Conservation (phyloP, 306 rosid genomes). For the Albizia julibrissin region DNA sequence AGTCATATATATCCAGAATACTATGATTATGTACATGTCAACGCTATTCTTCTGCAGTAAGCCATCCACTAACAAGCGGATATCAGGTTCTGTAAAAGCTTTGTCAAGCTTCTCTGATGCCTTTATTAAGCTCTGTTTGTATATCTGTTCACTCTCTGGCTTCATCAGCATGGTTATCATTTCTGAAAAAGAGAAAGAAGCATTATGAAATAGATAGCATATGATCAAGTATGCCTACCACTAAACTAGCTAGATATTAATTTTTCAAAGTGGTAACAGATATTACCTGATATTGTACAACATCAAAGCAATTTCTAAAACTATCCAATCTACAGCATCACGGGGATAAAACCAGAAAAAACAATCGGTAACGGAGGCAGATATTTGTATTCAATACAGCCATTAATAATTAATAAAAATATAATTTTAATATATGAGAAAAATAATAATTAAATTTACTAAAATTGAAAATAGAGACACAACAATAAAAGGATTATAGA, state of each 20-base stretch:
- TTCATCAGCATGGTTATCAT: constrained; percentile 54
- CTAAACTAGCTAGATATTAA: background rate
- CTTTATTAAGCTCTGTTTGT: constrained; percentile 46
- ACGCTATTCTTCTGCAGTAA: constrained; percentile 59
- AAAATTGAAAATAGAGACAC: background rate
- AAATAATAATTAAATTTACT: background rate
- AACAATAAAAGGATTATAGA: background rate
- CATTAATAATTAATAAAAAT: too few relatives aligned
- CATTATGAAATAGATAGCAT: background rate
- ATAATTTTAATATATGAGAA: too few relatives aligned
- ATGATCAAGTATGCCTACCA: background rate
- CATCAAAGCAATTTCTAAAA: background rate
- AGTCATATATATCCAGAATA: constrained; percentile 19
- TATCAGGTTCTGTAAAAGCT: constrained; percentile 56
- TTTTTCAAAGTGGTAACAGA: background rate
- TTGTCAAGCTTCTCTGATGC: constrained; percentile 68
- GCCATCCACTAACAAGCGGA: constrained; percentile 56
- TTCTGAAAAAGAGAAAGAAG: constrained; percentile 48
- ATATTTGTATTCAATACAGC: background rate
- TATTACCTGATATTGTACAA: background rate
- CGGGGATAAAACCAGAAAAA: background rate
- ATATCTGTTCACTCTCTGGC: constrained; percentile 49
- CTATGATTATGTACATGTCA: constrained; percentile 54
- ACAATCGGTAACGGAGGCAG: background rate
- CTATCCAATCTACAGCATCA: background rate